phyloP scores from a whole-genome alignment of 2,329 filamentous ascomycete genomes.

The Aspergillus persii region DNA sequence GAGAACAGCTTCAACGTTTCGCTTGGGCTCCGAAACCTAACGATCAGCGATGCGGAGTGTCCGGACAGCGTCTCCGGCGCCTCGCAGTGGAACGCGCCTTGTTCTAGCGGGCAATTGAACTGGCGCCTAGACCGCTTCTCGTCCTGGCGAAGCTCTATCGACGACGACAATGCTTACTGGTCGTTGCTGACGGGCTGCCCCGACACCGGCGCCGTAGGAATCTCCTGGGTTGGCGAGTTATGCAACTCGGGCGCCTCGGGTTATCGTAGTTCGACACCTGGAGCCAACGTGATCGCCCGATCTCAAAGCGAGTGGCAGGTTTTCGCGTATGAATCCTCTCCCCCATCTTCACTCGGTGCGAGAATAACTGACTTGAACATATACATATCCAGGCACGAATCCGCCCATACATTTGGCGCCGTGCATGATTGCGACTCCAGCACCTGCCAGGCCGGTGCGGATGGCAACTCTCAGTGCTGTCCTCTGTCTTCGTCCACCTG shows the following conservation, averaged over 20 bases:
- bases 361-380: not conserved
- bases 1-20: conserved; percentile 90
- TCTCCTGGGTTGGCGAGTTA: conserved; percentile 77
- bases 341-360: not conserved
- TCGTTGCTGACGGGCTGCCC: conserved; percentile 73
- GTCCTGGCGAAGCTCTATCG: conserved; percentile 71
- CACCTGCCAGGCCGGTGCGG: conserved; percentile 48
- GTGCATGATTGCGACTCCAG: conserved; percentile 58
- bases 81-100: conserved; percentile 15
- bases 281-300: conserved; percentile 77
- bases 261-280: not conserved
- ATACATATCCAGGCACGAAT: conserved; percentile 60
- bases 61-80: conserved; percentile 63
- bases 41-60: conserved; percentile 69
- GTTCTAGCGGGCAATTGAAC: conserved; percentile 15
- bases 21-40: conserved; percentile 77
- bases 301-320: conserved; percentile 88
- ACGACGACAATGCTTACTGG: conserved; percentile 87
- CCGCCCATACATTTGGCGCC: conserved; percentile 87
- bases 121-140: conserved; percentile 67
- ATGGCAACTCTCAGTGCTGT: conserved; percentile 65
- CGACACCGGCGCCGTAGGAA: conserved; percentile 76
- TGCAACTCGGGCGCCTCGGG: conserved; percentile 48
- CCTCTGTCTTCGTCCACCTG: conserved; percentile 65
- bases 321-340: conserved; percentile 57